Evolutionary conservation across 2,329 filamentous ascomycete genomes (phyloP).

Genomic region (Xylaria sp.): DNA sequence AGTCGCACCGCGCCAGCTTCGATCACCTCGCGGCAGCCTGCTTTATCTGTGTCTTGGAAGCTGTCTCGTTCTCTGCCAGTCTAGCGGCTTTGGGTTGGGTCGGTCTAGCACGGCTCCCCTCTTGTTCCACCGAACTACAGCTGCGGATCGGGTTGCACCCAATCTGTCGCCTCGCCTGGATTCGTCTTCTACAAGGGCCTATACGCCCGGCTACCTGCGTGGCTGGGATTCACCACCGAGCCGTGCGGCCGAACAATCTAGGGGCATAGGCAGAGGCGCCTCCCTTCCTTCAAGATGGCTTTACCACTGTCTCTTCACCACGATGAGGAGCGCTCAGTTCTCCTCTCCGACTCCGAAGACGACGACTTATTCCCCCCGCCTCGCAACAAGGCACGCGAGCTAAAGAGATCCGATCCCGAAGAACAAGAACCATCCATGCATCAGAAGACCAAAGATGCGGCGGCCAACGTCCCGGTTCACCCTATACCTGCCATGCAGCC

Average conservation of each 20-base stretch:
- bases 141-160: constrained; percentile 15
- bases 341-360: constrained; percentile 37
- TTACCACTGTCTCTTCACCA: constrained; percentile 34
- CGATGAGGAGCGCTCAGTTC: constrained; percentile 35
- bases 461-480: constrained; percentile 54
- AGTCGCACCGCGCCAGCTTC: constrained; percentile 24
- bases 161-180: constrained; percentile 13
- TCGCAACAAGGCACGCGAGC: constrained; percentile 18
- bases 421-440: constrained; percentile 30
- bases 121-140: constrained; percentile 3
- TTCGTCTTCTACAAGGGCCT: constrained; percentile 12
- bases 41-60: constrained; percentile 21
- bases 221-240: constrained; percentile 9
- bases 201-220: constrained; percentile 1
- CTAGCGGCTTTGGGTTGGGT: constrained; percentile 7
- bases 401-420: constrained; percentile 19
- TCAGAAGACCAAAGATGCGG: constrained; percentile 35
- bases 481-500: constrained; percentile 77
- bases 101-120: constrained; percentile 10
- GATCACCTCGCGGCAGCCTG: constrained; percentile 28
- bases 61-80: constrained; percentile 20
- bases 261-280: constrained; percentile 16
- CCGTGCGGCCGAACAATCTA: constrained; percentile 11
- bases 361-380: constrained; percentile 32
- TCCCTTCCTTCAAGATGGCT: constrained; percentile 30